phyloP scores from a whole-genome alignment of 2,329 filamentous ascomycete genomes.

The Xylariaceae sp. region DNA sequence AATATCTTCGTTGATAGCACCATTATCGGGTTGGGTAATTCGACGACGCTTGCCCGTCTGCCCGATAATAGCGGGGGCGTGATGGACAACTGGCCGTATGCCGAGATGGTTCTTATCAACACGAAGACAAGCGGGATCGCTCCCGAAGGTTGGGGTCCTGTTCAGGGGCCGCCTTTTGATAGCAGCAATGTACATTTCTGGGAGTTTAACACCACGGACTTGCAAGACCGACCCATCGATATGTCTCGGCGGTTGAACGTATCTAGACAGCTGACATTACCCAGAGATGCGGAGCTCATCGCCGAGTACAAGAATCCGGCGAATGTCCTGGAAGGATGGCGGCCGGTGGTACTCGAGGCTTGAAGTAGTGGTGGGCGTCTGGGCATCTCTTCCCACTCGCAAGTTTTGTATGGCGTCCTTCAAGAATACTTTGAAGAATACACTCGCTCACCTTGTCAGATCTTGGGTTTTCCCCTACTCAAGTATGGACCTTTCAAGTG shows the following conservation, averaged over 20 bases:
- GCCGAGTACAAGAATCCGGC: slow-evolving; percentile 6
- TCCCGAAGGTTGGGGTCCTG: slow-evolving; percentile 22
- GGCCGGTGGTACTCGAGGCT: slow-evolving; percentile 9
- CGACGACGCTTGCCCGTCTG: slow-evolving; percentile 20
- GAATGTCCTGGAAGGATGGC: slow-evolving; percentile 23
- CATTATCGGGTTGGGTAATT: slow-evolving; percentile 15
- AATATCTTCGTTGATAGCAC: slow-evolving; percentile 23
- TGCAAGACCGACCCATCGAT: slow-evolving; percentile 10
- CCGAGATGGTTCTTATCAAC: slow-evolving; percentile 22
- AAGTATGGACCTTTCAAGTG: too few relatives aligned
- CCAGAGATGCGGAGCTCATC: slow-evolving; percentile 5
- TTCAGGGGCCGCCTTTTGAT: slow-evolving; percentile 23
- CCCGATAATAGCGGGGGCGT: slow-evolving; percentile 23
- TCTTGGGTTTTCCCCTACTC: too few relatives aligned
- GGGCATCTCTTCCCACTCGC: too few relatives aligned
- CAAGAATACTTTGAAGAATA: too few relatives aligned
- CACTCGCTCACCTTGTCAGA: too few relatives aligned
- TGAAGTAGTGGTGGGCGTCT: too few relatives aligned
- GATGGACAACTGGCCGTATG: slow-evolving; percentile 27
- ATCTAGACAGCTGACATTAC: slow-evolving; percentile 14
- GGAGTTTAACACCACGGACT: slow-evolving; percentile 25
- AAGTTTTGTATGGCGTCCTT: too few relatives aligned
- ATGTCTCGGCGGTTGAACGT: slow-evolving; percentile 15
- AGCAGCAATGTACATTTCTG: slow-evolving; percentile 19
- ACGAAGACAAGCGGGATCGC: slow-evolving; percentile 18